These are phyloP conservation scores for Trichophyton schoenleinii DNA, from an alignment of 2,329 filamentous ascomycete species.

Conservation along the genomic window DNA sequence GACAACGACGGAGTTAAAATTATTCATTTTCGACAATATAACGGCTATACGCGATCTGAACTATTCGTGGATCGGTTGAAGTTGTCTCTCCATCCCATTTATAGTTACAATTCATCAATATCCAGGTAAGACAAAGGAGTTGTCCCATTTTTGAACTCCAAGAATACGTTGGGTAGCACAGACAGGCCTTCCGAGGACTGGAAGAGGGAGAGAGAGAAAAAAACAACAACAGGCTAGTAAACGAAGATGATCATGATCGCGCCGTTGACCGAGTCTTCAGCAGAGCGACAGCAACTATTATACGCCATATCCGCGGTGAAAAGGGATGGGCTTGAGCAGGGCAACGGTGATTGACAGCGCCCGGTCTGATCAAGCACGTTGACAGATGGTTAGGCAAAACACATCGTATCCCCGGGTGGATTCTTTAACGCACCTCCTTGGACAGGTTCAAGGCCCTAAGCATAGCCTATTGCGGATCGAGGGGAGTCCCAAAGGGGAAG, in stretches of 20 bases:
- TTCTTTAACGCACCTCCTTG: not conserved
- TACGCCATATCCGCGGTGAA: constrained; percentile 2
- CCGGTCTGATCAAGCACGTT: not conserved
- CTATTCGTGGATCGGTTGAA: not conserved
- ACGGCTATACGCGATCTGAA: not conserved
- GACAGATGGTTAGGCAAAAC: not conserved
- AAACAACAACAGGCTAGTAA: not conserved
- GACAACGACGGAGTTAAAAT: not conserved
- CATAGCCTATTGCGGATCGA: constrained; percentile 4
- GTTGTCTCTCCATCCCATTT: not conserved
- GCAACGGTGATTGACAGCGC: not conserved
- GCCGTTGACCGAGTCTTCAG: not conserved
- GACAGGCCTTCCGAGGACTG: not conserved
- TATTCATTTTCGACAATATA: not conserved
- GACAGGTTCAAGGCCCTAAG: not conserved
- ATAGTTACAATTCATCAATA: not conserved
- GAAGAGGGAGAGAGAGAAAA: not conserved
- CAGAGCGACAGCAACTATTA: not conserved
- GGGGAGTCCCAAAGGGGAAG: not conserved
- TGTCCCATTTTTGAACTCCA: not conserved
- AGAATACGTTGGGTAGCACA: not conserved
- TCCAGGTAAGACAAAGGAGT: not conserved
- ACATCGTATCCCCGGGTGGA: not conserved
- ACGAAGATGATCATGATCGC: not conserved
- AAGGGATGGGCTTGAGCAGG: not conserved